Base-by-base conservation (phyloP, 2,329 filamentous ascomycete species). In the Nannizziopsis barbatae region DNA sequence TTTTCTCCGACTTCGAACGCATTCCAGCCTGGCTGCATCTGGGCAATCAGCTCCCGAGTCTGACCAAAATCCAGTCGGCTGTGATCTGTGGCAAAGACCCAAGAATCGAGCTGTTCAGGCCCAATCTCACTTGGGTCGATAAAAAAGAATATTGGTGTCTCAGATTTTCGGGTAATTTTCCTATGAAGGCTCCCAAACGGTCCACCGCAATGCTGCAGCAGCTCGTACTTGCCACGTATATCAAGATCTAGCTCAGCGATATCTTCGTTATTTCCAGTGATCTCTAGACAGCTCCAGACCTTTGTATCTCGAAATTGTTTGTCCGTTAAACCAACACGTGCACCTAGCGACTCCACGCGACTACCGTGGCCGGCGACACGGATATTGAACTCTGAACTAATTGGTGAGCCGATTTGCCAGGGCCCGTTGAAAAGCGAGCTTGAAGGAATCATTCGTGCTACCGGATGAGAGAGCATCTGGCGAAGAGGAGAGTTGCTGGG, bases 131-230 rank as follows among this genome's bases (percentile, higher is more conserved):
- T 63, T 0, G 77, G 74, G 47, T 83, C 76, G 2, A 79, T 62
- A 55, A 81, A 82, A 2, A 83, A 60, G 53, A 72, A 83, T 0
- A 80, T 47, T 1, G 65, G 57, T 7, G 43, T 55, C 6, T 45
- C 46, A 2, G 51, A 50, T 6, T 47, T 43, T 33, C 20, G 47
- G 12, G 44, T 52, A 40, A 15, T 44, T 45, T 63, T 71, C 55
- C 70, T 73, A 59, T 81, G 80, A 17, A 83, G 59, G 46, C 72
- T 72, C 12, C 70, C 67, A 17, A 63, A 70, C 0, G 79, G 72
- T 3, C 75, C 80, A 4, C 77, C 79, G 55, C 80, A 84, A 5
- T 74, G 61, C 9, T 69, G 71, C 1, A 78, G 62, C 8, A 72
- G 63, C 5, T 65, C 54, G 54, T 80, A 83, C 0, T 57, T 57